A percentile compares a stretch with the other conserved stretches of the same genome.
Evolutionary conservation across 2,329 filamentous ascomycete species (phyloP).

Genomic region (Zymoseptoria crescenta): DNA sequence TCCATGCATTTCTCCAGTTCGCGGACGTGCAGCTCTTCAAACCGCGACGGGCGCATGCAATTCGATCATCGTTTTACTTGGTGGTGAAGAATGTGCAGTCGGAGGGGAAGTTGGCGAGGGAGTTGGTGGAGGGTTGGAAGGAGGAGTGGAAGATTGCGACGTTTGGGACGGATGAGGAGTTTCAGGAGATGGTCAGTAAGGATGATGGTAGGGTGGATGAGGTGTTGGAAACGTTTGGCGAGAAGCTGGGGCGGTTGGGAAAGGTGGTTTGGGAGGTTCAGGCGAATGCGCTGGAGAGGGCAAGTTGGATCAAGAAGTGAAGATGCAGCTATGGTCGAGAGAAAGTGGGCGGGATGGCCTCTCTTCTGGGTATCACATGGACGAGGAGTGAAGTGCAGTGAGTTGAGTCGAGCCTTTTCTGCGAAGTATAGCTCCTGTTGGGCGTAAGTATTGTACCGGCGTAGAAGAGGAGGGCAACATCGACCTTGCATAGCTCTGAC

Average conservation of each 20-base stretch:
- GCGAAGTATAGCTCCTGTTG: too few relatives aligned
- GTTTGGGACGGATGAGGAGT: slow-evolving; percentile 8
- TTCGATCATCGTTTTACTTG: slow-evolving; percentile 21
- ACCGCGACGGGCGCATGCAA: slow-evolving; percentile 10
- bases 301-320: not conserved
- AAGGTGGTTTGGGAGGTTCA: slow-evolving; percentile 7
- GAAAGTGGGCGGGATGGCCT: too few relatives aligned
- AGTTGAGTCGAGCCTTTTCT: too few relatives aligned
- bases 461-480: too few relatives aligned
- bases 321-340: too few relatives aligned
- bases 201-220: slow-evolving; percentile 1
- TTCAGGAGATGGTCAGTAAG: not conserved
- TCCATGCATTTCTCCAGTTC: slow-evolving; percentile 13
- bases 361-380: too few relatives aligned
- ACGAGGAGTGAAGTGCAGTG: too few relatives aligned
- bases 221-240: slow-evolving; percentile 9
- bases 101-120: not conserved
- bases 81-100: slow-evolving; percentile 13
- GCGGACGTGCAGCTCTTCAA: slow-evolving; percentile 18
- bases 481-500: too few relatives aligned
- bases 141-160: slow-evolving; percentile 8
- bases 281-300: slow-evolving; percentile 3
- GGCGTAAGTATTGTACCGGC: too few relatives aligned
- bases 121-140: slow-evolving; percentile 9
- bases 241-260: slow-evolving; percentile 3